Conservation (phyloP, 1,284 basidiomycete species). For the Pisolithus thermaeus region DNA sequence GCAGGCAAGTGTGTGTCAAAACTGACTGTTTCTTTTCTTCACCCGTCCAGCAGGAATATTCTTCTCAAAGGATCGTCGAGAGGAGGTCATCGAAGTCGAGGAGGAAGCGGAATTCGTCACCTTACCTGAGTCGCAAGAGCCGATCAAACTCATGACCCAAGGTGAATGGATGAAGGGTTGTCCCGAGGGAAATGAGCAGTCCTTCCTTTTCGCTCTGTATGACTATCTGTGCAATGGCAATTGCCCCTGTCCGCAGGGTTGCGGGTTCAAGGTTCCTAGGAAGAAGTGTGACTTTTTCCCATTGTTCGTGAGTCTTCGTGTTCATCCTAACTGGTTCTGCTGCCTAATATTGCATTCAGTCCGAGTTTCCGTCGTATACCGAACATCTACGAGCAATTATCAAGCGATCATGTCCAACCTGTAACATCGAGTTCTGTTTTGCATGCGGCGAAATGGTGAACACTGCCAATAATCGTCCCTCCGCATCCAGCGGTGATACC, state of each 20-base stretch:
- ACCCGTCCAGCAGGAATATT: conserved; percentile 61
- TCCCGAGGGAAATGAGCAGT: conserved; percentile 87
- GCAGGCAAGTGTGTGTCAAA: conserved; percentile 45
- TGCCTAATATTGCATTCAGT: conserved; percentile 35
- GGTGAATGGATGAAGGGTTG: conserved; percentile 97
- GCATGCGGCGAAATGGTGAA: conserved; percentile 76
- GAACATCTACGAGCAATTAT: conserved; percentile 55
- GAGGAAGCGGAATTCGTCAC: conserved; percentile 60
- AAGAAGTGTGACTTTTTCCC: conserved; percentile 76
- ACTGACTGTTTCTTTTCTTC: conserved; percentile 6
- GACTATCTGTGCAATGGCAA: conserved; percentile 58
- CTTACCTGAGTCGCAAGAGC: conserved; percentile 41
- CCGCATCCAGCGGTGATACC: conserved; percentile 40
- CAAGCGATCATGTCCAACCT: conserved; percentile 57
- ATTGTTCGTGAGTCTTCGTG: conserved; percentile 57
- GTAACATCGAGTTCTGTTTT: conserved; percentile 66
- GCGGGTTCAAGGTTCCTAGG: conserved; percentile 54
- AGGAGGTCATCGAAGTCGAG: conserved; percentile 82
- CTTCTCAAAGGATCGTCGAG: conserved; percentile 84
- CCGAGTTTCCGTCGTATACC: conserved; percentile 67
- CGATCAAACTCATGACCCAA: conserved; percentile 69
- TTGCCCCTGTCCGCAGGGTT: conserved; percentile 68
- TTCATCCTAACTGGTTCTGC: neutral
- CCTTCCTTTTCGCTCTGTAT: conserved; percentile 81
- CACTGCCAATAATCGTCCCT: conserved; percentile 35